Percentiles rank a stretch among this genome's conserved stretches.
phyloP scores from a whole-genome alignment of 2,329 filamentous ascomycete species.

The Pyricularia sp. region DNA sequence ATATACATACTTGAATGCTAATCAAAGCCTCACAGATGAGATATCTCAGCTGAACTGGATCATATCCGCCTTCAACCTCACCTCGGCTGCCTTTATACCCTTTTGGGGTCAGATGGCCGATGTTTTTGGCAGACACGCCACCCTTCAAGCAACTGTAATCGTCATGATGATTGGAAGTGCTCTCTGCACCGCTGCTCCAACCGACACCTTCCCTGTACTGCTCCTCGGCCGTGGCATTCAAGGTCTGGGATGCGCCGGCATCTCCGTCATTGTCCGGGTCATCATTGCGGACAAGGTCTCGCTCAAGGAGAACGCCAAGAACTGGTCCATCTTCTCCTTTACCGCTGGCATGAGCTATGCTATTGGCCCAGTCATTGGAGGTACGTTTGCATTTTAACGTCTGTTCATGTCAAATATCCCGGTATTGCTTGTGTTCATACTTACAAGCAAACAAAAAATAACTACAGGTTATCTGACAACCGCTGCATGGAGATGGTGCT shows the following conservation, averaged over 20 bases:
- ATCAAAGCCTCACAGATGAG: slow-evolving; percentile 26
- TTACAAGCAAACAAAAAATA: not conserved
- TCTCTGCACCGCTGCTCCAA: slow-evolving; percentile 48
- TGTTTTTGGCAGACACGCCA: slow-evolving; percentile 52
- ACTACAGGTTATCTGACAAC: slow-evolving; percentile 41
- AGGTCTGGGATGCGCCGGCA: slow-evolving; percentile 50
- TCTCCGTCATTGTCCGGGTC: slow-evolving; percentile 49
- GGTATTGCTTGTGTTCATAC: not conserved
- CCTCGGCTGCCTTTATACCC: slow-evolving; percentile 56
- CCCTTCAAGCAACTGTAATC: slow-evolving; percentile 46
- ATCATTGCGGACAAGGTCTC: slow-evolving; percentile 56
- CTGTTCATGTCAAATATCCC: not conserved
- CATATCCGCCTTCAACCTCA: slow-evolving; percentile 58
- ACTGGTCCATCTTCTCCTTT: slow-evolving; percentile 51
- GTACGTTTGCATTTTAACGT: slow-evolving; percentile 9
- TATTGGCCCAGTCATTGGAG: slow-evolving; percentile 52
- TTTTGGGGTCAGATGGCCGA: slow-evolving; percentile 56
- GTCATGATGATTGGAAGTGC: slow-evolving; percentile 51
- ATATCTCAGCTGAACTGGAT: slow-evolving; percentile 57
- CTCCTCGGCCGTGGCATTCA: slow-evolving; percentile 54
- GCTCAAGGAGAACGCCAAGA: slow-evolving; percentile 49
- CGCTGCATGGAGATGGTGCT: slow-evolving; percentile 57
- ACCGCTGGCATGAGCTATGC: slow-evolving; percentile 50
- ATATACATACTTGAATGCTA: not conserved
- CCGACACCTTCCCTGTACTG: slow-evolving; percentile 44